Base-by-base conservation (phyloP, 1,284 basidiomycete genomes). In the Puccinia coronata region DNA sequence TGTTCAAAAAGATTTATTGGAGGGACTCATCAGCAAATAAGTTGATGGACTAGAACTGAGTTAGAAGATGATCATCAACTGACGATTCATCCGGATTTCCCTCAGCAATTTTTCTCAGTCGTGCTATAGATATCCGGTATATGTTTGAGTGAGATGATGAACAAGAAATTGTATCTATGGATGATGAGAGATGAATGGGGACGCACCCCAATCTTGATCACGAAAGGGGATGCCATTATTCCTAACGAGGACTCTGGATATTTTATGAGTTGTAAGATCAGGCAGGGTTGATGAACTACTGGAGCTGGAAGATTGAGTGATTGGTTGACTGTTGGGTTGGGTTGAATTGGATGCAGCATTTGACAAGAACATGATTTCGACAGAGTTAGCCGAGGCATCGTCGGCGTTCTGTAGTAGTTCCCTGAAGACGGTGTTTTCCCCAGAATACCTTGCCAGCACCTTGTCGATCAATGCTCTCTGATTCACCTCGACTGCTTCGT, bases 401-500 rank as follows among this genome's bases (percentile, higher is more conserved):
- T 98, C 96, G 20, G 96, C 96, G 85, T 98, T 98, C 88, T 98
- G 89, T 89, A 98, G 88, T 14, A 98, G 90, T 86, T 98, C 96
- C 55, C 96, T 90, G 84, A 95, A 96, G 65, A 96, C 93, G 5
- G 94, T 96, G 84, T 94, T 93, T 87, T 98, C 95, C 77, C 94
- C 96, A 31, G 93, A 94, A 86, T 98, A 99, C 63, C 96, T 89
- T 25, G 96, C 94, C 31, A 98, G 90, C 55, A 96, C 94, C 87
- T 94, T 95, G 88, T 96, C 94, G 82, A 96, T 95, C 74, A 96
- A 88, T 12, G 94, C 94, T 34, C 96, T 90, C 87, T 98, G 96
- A 86, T 99, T 98, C 77, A 98, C 96, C 85, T 96, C 93, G 3
- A 97, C 93, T 1, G 92, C 90, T 85, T 95, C 93, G 65, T 73